Percentiles rank a stretch among this genome's conserved stretches.
Evolutionary conservation across 495 filamentous ascomycete species (phyloP).

Genomic region (Aspergillus heteromorphus): DNA sequence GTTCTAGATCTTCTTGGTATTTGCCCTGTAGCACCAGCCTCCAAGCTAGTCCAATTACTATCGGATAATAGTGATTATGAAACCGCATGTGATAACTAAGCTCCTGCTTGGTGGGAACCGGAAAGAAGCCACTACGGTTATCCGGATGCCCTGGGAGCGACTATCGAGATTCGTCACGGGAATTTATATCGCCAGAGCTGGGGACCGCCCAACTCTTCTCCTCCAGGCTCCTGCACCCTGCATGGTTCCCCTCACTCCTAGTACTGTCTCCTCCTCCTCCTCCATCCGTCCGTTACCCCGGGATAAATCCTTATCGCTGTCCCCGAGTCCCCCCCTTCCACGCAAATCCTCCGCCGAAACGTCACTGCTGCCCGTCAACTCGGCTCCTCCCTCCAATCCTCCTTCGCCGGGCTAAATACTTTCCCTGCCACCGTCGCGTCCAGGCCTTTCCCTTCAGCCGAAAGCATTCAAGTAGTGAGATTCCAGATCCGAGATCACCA

Average conservation of each 20-base stretch:
- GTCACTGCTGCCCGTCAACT: background rate
- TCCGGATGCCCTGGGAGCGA: background rate
- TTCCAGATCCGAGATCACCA: background rate
- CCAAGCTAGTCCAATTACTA: background rate
- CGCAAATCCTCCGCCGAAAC: background rate
- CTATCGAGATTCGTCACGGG: background rate
- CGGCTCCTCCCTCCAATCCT: background rate
- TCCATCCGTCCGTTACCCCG: background rate
- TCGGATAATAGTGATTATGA: background rate
- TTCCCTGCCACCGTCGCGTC: background rate
- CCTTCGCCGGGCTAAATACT: conserved; percentile 6
- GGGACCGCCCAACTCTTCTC: background rate
- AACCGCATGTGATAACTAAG: background rate
- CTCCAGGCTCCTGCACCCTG: background rate
- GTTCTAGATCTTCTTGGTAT: background rate
- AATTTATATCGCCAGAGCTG: background rate
- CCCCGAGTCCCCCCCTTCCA: background rate
- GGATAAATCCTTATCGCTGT: conserved; percentile 1
- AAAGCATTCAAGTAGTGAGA: background rate
- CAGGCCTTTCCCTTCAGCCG: conserved; percentile 1
- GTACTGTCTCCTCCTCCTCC: background rate
- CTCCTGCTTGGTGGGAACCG: too few relatives aligned
- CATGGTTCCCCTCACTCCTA: background rate
- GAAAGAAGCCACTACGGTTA: too few relatives aligned
- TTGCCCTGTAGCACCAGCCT: background rate